phyloP scores from a whole-genome alignment of 805 yeast genomes.

The Starmerella bombi region DNA sequence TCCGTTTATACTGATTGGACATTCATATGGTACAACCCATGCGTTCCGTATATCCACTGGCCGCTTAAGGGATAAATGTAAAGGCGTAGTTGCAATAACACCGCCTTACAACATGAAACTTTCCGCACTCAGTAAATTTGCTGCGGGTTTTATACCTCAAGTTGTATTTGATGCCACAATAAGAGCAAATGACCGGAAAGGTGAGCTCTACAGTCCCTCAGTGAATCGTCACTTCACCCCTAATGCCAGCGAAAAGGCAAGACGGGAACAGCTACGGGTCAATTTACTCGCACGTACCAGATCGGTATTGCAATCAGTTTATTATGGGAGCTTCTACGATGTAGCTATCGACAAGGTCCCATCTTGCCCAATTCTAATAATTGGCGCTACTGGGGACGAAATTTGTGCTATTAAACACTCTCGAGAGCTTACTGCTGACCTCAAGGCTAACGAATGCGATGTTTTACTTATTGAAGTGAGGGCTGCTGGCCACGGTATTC shows the following conservation, averaged over 20 bases:
- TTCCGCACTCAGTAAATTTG: neutral
- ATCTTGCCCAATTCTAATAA: constrained; percentile 37
- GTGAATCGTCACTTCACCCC: constrained; percentile 42
- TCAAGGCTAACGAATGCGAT: neutral
- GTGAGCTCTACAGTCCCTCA: constrained; percentile 48
- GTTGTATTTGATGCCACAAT: constrained; percentile 37
- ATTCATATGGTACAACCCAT: constrained; percentile 59
- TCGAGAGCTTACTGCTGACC: constrained; percentile 13
- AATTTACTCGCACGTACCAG: constrained; percentile 49
- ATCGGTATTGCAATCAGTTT: constrained; percentile 41
- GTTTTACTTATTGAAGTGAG: constrained; percentile 17
- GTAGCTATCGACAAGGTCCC: constrained; percentile 33
- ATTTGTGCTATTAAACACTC: constrained; percentile 39
- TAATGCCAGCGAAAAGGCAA: constrained; percentile 30
- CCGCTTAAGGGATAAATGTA: constrained; percentile 18
- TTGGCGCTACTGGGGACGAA: constrained; percentile 46
- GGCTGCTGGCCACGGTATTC: constrained; percentile 51
- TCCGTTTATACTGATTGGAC: constrained; percentile 38
- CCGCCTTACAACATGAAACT: constrained; percentile 25
- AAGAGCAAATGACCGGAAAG: constrained; percentile 46
- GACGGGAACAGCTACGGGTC: constrained; percentile 52
- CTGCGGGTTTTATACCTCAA: constrained; percentile 4
- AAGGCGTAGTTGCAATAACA: constrained; percentile 27
- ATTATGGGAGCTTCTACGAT: constrained; percentile 37
- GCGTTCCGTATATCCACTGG: constrained; percentile 23